Percentiles rank a stretch among this genome's conserved stretches.
These are phyloP conservation scores for Candida mesenterica DNA, from an alignment of 1,139 yeast species.

Conservation along the genomic window DNA sequence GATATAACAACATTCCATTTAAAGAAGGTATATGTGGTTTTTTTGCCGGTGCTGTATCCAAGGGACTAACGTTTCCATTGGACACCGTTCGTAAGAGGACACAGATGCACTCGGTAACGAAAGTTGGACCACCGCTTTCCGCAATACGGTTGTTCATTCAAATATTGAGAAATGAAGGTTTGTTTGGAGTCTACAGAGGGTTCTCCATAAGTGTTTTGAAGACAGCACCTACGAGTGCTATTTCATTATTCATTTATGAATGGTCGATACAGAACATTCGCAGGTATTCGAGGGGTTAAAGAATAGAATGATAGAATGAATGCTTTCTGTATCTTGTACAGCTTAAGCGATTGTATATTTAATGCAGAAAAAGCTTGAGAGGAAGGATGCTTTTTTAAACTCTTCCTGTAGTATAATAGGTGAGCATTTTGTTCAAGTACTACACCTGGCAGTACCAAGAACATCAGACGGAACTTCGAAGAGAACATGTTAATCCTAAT, in stretches of 20 bases:
- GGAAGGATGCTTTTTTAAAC: no score
- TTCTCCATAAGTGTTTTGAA: constrained; percentile 65
- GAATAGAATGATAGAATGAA: no score
- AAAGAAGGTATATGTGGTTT: constrained; percentile 71
- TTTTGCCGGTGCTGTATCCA: constrained; percentile 73
- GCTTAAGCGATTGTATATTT: no score
- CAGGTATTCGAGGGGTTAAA: neutral
- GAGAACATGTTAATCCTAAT: no score
- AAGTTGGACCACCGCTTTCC: constrained; percentile 10
- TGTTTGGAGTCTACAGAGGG: constrained; percentile 72
- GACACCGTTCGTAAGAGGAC: constrained; percentile 79
- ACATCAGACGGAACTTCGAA: no score
- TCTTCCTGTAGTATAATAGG: no score
- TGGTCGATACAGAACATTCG: constrained; percentile 13
- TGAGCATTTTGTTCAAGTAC: no score
- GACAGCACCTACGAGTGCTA: constrained; percentile 80
- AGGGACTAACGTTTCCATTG: constrained; percentile 75
- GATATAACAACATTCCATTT: constrained; percentile 35
- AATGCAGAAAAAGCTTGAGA: no score
- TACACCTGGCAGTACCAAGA: no score
- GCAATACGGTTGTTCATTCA: constrained; percentile 27
- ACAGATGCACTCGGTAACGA: constrained; percentile 53
- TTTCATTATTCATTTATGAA: constrained; percentile 75
- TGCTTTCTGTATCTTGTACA: no score
- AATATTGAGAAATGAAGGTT: constrained; percentile 56